Percentiles rank a stretch among this genome's conserved stretches.
Conservation (phyloP, 139 green algal genomes). For the Mychonastes homosphaera region DNA sequence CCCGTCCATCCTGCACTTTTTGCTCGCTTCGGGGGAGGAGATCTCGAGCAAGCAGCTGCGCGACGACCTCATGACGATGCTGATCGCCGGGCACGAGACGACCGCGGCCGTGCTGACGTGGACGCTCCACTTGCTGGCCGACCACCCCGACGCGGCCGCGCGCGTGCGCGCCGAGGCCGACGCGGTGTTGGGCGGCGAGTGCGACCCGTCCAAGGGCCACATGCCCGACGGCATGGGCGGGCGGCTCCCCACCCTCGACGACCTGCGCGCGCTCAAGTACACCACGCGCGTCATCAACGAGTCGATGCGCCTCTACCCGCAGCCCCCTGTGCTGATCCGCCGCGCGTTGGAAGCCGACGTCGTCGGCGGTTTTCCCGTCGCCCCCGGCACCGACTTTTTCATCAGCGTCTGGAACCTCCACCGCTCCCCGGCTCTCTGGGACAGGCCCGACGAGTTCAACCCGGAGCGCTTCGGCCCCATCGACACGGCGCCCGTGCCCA, state of each 20-base stretch:
- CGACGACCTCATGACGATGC: slow-evolving; percentile 96
- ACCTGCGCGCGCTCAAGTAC: slow-evolving; percentile 50
- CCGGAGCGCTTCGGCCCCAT: slow-evolving; percentile 56
- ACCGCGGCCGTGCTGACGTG: slow-evolving; percentile 91
- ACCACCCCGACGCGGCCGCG: slow-evolving; percentile 49
- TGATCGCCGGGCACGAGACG: slow-evolving; percentile 95
- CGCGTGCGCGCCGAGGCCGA: slow-evolving; percentile 53
- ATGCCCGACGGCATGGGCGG: slow-evolving; percentile 61
- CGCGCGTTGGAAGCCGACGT: slow-evolving; percentile 36
- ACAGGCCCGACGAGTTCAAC: slow-evolving; percentile 60
- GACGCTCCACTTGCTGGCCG: slow-evolving; percentile 73
- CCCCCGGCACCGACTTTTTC: slow-evolving; percentile 70
- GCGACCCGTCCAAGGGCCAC: slow-evolving; percentile 12
- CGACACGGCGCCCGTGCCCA: slow-evolving; percentile 54
- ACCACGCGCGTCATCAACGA: slow-evolving; percentile 78
- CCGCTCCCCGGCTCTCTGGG: slow-evolving; percentile 53
- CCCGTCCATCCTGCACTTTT: slow-evolving; percentile 91
- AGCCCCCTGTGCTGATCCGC: slow-evolving; percentile 90
- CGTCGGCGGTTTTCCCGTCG: slow-evolving; percentile 35
- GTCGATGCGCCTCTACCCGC: slow-evolving; percentile 87
- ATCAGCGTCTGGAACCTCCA: slow-evolving; percentile 87
- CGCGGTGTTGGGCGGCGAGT: slow-evolving; percentile 24
- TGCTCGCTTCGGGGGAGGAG: slow-evolving; percentile 71
- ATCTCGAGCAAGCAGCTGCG: slow-evolving; percentile 92
- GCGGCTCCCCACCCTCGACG: slow-evolving; percentile 47